Evolutionary conservation across 495 filamentous ascomycete genomes (phyloP).

Genomic region (Glarea lozoyensis): DNA sequence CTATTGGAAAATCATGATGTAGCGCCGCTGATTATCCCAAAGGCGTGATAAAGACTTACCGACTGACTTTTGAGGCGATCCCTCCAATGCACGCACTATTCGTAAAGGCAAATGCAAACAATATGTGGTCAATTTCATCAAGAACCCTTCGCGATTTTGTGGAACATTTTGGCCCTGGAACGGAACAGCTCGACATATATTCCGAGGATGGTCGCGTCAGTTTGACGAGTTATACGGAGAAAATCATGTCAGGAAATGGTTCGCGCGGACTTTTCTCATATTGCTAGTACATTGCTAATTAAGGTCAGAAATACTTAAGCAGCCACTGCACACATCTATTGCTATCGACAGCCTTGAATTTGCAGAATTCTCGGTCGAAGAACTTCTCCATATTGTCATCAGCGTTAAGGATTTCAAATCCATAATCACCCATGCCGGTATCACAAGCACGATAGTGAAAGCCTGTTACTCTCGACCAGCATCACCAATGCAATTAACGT

Average conservation of each 20-base stretch:
- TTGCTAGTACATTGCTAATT: neutral
- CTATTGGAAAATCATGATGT: neutral
- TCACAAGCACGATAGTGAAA: conserved; percentile 57
- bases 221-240: conserved; percentile 95
- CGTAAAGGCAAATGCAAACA: conserved; percentile 56
- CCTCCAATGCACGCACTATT: conserved; percentile 83
- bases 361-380: conserved; percentile 67
- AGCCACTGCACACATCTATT: conserved; percentile 88
- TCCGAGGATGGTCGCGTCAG: conserved; percentile 59
- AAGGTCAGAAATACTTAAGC: conserved; percentile 70
- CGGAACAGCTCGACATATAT: conserved; percentile 86
- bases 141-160: conserved; percentile 71
- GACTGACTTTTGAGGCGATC: conserved; percentile 78
- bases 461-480: conserved; percentile 75
- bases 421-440: conserved; percentile 76
- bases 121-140: conserved; percentile 72
- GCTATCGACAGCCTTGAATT: conserved; percentile 83
- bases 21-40: too few relatives aligned
- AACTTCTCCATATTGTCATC: conserved; percentile 76
- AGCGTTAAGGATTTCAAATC: conserved; percentile 93
- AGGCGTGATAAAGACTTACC: conserved; percentile 89
- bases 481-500: conserved; percentile 75
- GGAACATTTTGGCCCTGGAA: conserved; percentile 83
- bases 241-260: conserved; percentile 77
- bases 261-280: neutral